Base-by-base conservation (phyloP, 1,284 basidiomycete genomes). In the Rhodofomes roseus region DNA sequence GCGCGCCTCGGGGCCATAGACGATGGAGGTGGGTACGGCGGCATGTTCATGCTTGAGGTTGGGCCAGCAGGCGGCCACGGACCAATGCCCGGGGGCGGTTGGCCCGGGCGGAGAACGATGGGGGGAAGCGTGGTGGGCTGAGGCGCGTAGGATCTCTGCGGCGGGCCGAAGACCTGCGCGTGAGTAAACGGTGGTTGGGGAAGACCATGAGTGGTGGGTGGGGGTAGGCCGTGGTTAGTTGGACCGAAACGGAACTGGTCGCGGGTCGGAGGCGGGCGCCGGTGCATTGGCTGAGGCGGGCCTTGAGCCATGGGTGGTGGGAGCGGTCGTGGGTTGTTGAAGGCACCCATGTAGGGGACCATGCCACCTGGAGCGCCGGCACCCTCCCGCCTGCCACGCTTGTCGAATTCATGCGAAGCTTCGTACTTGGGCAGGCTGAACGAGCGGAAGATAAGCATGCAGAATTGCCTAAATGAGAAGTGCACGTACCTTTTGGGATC, bases 381-480 rank as follows among this genome's bases (percentile, higher is more conserved):
- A 34, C 31, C 31, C 11, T 34, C 31, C 20, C 86, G 82, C 43
- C 87, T 84, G 18, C 87, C 86, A 25, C 91, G 86, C 67, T 86
- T 90, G 73, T 93, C 91, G 56, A 90, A 89, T 70, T 94, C 92
- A 68, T 94, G 92, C 0, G 92, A 94, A 0, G 92, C 81, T 72
- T 90, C 87, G 67, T 92, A 93, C 11, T 80, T 76, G 5, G 89
- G 90, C 36, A 93, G 77, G 43, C 91, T 93, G 64, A 6, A 16
- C 20, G 31, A 20, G 16, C n/a, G 8, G 0, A 18, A 20, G 6
- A 40, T 57, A 22, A 60, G 58, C 31, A 68, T 53, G 57, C 34
- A 63, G 46, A 23, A 29, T 23, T 0, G 12, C 18, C 57, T 48
- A 29, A 41, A 56, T 48, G 41, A 36, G 34, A 20, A 7, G 6